Base-by-base conservation (phyloP, 2,329 filamentous ascomycete genomes). In the Ophiocordyceps camponoti-rufipedis region DNA sequence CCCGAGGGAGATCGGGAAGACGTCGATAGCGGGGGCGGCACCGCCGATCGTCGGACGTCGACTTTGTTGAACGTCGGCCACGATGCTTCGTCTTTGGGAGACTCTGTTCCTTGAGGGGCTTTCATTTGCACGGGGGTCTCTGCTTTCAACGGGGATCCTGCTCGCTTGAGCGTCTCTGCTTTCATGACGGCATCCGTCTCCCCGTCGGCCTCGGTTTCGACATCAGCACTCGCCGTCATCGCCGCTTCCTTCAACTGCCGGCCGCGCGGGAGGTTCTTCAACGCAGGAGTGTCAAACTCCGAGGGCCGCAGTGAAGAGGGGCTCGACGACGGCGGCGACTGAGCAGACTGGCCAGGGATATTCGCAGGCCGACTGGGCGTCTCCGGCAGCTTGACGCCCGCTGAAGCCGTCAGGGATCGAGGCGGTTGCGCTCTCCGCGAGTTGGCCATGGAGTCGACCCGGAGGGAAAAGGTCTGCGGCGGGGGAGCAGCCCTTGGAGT, bases 251-350 rank as follows among this genome's bases (percentile, higher is more conserved):
- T 49, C 1, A 50, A 53, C 9, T 49, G 53, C n/a, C 62, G 58
- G 2, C 62, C 62, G 28, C 62, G 54, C 1, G 61, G 62, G 12
- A 64, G 53, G 1, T 60, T 60, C 9, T 58, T 62, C 29, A 53
- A 55, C 5, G 57, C 43, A 2, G 61, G 59, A 18, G 63, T 64
- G 9, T 58, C 54, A 1, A 60, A 61, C 41, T 58, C 58, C 39
- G 60, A 56, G 0, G 54, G 53, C 4, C 48, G 50, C 10, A 51
- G 53, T 4, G 50, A 48, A 28, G 58, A 56, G 0, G 60, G 58
- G 31, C 59, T 62, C 7, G 39, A 45, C 7, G 52, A 48, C 4
- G 48, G 44, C 4, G 48, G 44, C 14, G 31, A 44, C 11, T 53
- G 49, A 12, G 46, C 28, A 10, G 45, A 47, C 10, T 40, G 47